Evolutionary conservation across 2,329 filamentous ascomycete species (phyloP), one percentile per base, ranked within the genome.

Genomic region (Colletotrichum viniferum): DNA sequence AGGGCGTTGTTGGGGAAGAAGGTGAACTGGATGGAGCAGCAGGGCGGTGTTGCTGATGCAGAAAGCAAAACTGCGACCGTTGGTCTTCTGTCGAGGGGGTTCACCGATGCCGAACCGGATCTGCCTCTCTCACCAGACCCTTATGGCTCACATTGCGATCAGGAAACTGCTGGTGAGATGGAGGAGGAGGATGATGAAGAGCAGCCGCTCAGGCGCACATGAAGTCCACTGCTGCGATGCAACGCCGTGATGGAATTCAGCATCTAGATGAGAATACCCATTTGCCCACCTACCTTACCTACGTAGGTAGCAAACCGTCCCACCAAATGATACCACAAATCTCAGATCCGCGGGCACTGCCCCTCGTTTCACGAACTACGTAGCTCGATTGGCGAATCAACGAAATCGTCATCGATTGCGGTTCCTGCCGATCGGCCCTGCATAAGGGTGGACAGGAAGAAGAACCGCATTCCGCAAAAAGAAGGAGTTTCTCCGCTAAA

Each of bases 21-120:
- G 21, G 21, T 24, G 28, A 73, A 26, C 9, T 75, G 76, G 76
- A 75, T 77, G 63, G 74, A 64, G 8, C 61, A 77, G 38, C 74
- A 68, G 60, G 76, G 74, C 3, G 52, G 28, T 1, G 28, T 71
- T 36, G 56, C n/a, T 56, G 69, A 30, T 58, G 56, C 9, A 64
- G 28, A 14, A 30, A 12, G 9, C 43, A 4, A 24, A 4, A 10
- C 3, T 2, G 8, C 14, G 7, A 2, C 8, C 1, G 61, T 61
- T 12, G 30, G n/a, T 4, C 12, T 24, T 8, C 4, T 14, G n/a
- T 1, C 3, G 12, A 71, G 34, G 36, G 68, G 30, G 24, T 66
- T 72, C 26, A 28, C 64, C 1, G 67, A 48, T 13, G 56, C 69
- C 7, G 71, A 68, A 12, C 70, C 70, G 24, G 63, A 66, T n/a